Evolutionary conservation across 2,329 filamentous ascomycete genomes (phyloP).

Genomic region (Emmonsiellopsis sp.): DNA sequence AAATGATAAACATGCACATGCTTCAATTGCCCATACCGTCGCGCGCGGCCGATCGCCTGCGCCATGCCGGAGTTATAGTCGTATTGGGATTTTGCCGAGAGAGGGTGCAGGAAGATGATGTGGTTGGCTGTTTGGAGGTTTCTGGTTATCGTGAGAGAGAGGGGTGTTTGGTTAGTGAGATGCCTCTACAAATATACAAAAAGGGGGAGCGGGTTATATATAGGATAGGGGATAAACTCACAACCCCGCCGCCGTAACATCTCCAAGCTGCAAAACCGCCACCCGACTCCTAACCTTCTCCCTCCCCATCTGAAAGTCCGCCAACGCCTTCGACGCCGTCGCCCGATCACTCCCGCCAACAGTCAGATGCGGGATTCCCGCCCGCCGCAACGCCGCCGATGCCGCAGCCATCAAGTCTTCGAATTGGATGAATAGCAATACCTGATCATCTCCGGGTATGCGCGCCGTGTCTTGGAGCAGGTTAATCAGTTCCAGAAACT

Average conservation of each 20-base stretch:
- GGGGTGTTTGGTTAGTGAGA: neutral
- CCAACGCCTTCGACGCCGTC: conserved; percentile 25
- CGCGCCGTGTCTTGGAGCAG: conserved; percentile 29
- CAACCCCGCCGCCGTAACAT: conserved; percentile 52
- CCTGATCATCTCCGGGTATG: conserved; percentile 39
- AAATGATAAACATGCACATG: conserved; percentile 50
- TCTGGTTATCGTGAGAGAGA: conserved; percentile 22
- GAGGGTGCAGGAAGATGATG: conserved; percentile 53
- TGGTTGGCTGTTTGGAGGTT: conserved; percentile 58
- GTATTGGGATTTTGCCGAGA: conserved; percentile 42
- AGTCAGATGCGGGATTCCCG: conserved; percentile 24
- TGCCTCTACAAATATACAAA: neutral
- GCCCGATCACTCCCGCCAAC: conserved; percentile 26
- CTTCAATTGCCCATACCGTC: conserved; percentile 50
- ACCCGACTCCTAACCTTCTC: conserved; percentile 35
- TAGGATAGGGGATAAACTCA: conserved; percentile 29
- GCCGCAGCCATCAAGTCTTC: conserved; percentile 34
- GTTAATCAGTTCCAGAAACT: conserved; percentile 38
- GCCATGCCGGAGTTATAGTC: conserved; percentile 51
- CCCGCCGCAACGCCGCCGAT: conserved; percentile 19
- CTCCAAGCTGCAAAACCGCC: conserved; percentile 49
- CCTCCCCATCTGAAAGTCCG: conserved; percentile 31
- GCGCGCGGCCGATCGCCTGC: conserved; percentile 54
- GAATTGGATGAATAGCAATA: conserved; percentile 49
- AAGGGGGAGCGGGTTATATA: neutral